A percentile compares a stretch with the other conserved stretches of the same genome.
Conservation (phyloP, 106 monocot species). For the Apostasia ramifera region DNA sequence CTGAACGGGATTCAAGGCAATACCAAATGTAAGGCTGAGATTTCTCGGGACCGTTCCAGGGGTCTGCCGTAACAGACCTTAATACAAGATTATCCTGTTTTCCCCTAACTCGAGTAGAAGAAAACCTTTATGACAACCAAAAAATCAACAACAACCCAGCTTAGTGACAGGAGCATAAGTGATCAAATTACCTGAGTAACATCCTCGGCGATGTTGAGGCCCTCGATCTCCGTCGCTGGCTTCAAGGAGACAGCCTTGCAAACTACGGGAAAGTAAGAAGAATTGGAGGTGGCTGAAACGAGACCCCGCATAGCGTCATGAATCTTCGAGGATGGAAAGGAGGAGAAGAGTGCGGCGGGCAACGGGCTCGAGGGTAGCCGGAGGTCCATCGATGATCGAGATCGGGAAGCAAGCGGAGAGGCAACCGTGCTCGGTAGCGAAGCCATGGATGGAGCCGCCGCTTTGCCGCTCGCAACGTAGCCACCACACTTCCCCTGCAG, state of each 20-base stretch:
- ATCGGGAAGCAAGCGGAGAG: background rate
- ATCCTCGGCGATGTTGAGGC: conserved; percentile 87
- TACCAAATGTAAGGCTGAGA: too few relatives aligned
- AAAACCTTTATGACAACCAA: too few relatives aligned
- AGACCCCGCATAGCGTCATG: background rate
- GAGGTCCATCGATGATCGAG: background rate
- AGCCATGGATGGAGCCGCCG: background rate
- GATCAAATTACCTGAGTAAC: conserved; percentile 60
- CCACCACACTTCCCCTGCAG: too few relatives aligned
- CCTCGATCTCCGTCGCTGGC: conserved; percentile 69
- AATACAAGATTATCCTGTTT: too few relatives aligned
- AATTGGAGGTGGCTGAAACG: background rate
- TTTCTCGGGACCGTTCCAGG: too few relatives aligned
- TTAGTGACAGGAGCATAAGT: too few relatives aligned
- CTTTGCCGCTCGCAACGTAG: too few relatives aligned
- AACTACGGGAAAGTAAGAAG: background rate
- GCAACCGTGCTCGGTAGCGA: background rate
- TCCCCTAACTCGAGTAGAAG: too few relatives aligned
- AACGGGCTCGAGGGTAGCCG: conserved; percentile 1
- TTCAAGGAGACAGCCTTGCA: conserved; percentile 45
- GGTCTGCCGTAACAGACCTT: too few relatives aligned
- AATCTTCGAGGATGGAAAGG: background rate
- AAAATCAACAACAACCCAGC: too few relatives aligned
- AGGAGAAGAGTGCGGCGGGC: background rate
- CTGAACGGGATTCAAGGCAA: too few relatives aligned